Base-by-base conservation (phyloP, 352 stramenopile genomes). In the Phytophthora fragariaefolia region DNA sequence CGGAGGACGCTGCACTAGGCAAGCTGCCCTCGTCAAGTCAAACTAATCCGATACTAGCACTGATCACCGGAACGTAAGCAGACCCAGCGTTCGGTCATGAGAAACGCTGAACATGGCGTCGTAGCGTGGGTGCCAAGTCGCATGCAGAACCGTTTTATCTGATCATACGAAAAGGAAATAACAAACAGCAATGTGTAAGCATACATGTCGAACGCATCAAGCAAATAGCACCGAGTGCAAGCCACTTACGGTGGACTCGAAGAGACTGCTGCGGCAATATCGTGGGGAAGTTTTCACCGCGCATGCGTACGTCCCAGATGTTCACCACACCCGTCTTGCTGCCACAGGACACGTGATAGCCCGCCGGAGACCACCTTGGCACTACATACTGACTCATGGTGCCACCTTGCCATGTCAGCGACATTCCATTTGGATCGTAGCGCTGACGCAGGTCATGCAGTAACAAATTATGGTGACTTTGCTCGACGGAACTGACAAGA, bases 51-150 rank as follows among this genome's bases (percentile, higher is more conserved):
- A 43, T 12, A n/a, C 9, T 43, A 15, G 28, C 26, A 1, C 6
- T 20, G 48, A n/a, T 63, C 76, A 91, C 45, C 80, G 80, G 61
- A 94, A 96, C 28, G 85, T 93, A 18, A 93, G 60, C 48, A 95
- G 54, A 3, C 88, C 88, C 22, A 96, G 73, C 10, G 77, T 90
- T 50, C 88, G 83, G 50, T 96, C 88, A 69, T 90, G 77, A 4
- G 88, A 96, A 69, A 96, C 82, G 9, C 76, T 96, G 63, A 96
- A 90, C 69, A 96, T 87, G 50, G 85, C 88, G 60, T 96, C 85
- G 74, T 96, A 87, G 7, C 74, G 79, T 27, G 88, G 82, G 55
- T 93, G 85, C 88, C 88, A 96, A n/a, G 83, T 92, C 55, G 84
- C 86, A 49, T 96, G 88, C 2, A 96, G 68, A 50, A 96, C 88